A percentile compares a stretch with the other conserved stretches of the same genome.
Evolutionary conservation across 805 yeast species (phyloP).

Genomic region (Yamadazyma olivae): DNA sequence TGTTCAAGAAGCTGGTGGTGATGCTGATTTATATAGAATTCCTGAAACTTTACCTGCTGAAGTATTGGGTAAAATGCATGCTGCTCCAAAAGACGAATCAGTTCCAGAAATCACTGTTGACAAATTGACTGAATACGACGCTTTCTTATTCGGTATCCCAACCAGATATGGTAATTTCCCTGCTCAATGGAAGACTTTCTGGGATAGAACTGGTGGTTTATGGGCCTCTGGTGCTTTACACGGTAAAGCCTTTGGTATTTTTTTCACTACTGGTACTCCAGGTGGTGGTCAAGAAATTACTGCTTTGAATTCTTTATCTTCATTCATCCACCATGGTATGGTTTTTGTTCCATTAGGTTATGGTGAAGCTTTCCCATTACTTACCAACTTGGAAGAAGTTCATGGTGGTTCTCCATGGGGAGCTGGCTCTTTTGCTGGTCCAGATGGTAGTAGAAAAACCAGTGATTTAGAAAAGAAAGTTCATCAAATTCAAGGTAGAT

Average conservation of each 20-base stretch:
- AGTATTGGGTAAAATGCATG: slow-evolving; percentile 53
- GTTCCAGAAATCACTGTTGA: slow-evolving; percentile 62
- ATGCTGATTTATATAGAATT: slow-evolving; percentile 69
- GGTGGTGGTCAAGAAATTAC: slow-evolving; percentile 87
- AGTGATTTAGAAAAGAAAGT: slow-evolving; percentile 58
- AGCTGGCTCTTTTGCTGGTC: slow-evolving; percentile 75
- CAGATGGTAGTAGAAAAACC: slow-evolving; percentile 73
- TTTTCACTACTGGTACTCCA: slow-evolving; percentile 68
- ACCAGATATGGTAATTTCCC: slow-evolving; percentile 83
- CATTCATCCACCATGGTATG: slow-evolving; percentile 77
- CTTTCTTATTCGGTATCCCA: slow-evolving; percentile 81
- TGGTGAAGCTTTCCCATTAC: slow-evolving; percentile 51
- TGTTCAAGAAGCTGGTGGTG: slow-evolving; percentile 61
- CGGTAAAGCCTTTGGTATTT: slow-evolving; percentile 74
- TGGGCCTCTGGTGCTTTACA: slow-evolving; percentile 74
- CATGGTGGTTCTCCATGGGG: slow-evolving; percentile 89
- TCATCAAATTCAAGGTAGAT: slow-evolving; percentile 65
- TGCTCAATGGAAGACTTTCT: slow-evolving; percentile 72
- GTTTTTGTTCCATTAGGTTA: slow-evolving; percentile 78
- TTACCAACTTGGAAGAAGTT: slow-evolving; percentile 56
- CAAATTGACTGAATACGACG: slow-evolving; percentile 65
- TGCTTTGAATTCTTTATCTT: slow-evolving; percentile 59
- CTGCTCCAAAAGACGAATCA: slow-evolving; percentile 47
- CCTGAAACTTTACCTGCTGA: slow-evolving; percentile 70
- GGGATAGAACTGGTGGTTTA: slow-evolving; percentile 74